Base-by-base conservation (phyloP, 805 yeast genomes). In the Starmerella apicola region DNA sequence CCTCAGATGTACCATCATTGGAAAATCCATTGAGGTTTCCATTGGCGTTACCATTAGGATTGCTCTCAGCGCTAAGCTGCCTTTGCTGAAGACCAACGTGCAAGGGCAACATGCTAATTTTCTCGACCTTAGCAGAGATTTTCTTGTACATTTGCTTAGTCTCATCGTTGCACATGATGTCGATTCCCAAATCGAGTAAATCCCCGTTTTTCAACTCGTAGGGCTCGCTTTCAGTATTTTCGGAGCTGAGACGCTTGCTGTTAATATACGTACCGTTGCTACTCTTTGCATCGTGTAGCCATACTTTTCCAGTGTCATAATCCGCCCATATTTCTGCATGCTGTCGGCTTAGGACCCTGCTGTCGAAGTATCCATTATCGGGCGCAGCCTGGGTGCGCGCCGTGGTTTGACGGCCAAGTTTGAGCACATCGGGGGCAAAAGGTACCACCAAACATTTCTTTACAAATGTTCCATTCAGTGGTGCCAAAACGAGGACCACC, bases 261-360 rank as follows among this genome's bases (percentile, higher is more conserved):
- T 91, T 91, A 36, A 91, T 73, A 58, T 80, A 93, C 0, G 98
- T 88, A 8, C 99, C 99, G 60, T 91, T 91, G 19, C 95, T 81
- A 2, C 94, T 80, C 42, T 85, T 84, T 54, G 85, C 70, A 62
- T 91, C 99, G 49, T 78, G 74, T 20, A 91, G 70, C 67, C 69
- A 83, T 17, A 93, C 68, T 43, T 70, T 70, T 4, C 86, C 85
- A 4, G 64, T 61, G 20, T 58, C 58, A 15, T 73, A 66, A 50
- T 82, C 91, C 27, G 85, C 73, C 64, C 73, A 82, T 46, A 91
- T 63, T 52, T 82, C 88, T 0, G 99, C 99, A 61, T 91, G 99
- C 54, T 82, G 91, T 49, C 99, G 67, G 16, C 93, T 78, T 34
- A 91, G 69, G 9, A 93, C 97, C 22, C 97, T 67, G 9, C 95